phyloP scores from a whole-genome alignment of 768 basidiomycete species.

The Tubosaeta sp. region DNA sequence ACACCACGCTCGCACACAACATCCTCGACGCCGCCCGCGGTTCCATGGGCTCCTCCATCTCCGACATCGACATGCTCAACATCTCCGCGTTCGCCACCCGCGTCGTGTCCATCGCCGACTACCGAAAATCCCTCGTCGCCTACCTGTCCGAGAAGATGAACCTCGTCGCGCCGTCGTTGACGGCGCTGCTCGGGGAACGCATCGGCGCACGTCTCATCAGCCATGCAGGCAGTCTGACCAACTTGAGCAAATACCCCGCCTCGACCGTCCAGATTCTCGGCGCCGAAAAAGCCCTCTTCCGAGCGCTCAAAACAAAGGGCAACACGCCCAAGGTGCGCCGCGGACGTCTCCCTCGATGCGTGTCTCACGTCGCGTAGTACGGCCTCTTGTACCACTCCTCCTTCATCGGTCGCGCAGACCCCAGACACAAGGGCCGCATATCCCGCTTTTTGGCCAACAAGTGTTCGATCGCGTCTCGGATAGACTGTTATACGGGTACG shows the following conservation, averaged over 20 bases:
- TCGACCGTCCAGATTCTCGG: conserved; percentile 98
- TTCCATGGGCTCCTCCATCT: conserved; percentile 90
- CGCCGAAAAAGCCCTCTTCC: conserved; percentile 96
- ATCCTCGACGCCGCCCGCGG: conserved; percentile 91
- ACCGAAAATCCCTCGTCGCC: conserved; percentile 82
- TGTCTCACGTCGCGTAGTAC: conserved; percentile 51
- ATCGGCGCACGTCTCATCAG: conserved; percentile 91
- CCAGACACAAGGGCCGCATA: conserved; percentile 95
- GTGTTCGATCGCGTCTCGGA: conserved; percentile 93
- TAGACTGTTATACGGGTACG: conserved; percentile 90
- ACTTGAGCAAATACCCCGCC: conserved; percentile 96
- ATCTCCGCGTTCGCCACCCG: conserved; percentile 87
- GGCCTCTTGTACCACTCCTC: conserved; percentile 96
- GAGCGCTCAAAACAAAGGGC: conserved; percentile 96
- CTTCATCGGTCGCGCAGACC: conserved; percentile 92
- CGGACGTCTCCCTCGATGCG: neutral
- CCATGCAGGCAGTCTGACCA: conserved; percentile 94
- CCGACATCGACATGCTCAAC: conserved; percentile 93
- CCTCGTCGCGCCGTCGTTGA: conserved; percentile 89
- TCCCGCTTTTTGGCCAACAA: conserved; percentile 99
- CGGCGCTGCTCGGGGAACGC: conserved; percentile 85
- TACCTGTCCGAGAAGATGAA: conserved; percentile 98
- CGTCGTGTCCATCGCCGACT: conserved; percentile 88
- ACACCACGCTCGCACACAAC: conserved; percentile 84
- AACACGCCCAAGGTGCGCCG: conserved; percentile 86